Conservation (phyloP, 139 green algal genomes). For the Gonium pectorale region DNA sequence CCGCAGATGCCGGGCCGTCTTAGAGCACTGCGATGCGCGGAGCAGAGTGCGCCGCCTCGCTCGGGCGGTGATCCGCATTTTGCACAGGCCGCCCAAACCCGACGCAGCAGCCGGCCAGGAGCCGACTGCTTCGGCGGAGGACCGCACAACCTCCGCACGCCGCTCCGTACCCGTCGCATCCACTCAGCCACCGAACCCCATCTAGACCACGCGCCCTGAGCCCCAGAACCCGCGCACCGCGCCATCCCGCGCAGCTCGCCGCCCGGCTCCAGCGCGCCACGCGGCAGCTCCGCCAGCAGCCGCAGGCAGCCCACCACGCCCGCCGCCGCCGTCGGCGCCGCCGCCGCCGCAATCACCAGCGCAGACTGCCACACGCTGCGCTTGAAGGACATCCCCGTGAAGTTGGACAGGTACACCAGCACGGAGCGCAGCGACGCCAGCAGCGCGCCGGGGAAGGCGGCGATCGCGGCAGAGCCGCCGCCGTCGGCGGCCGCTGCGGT, state of each 20-base stretch:
- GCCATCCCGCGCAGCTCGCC: slow-evolving; percentile 20
- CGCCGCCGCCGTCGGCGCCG: background rate
- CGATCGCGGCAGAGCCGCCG: background rate
- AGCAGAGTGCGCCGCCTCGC: no score
- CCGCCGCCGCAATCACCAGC: slow-evolving; percentile 9
- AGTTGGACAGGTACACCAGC: slow-evolving; percentile 7
- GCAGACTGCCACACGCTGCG: slow-evolving; percentile 15
- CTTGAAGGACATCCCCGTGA: slow-evolving; percentile 16
- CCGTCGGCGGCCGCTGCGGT: background rate
- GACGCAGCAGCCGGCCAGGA: no score
- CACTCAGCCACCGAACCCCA: no score
- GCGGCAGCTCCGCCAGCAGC: slow-evolving; percentile 37
- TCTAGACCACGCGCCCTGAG: background rate
- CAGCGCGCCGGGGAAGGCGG: background rate
- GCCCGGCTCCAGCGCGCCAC: slow-evolving; percentile 13
- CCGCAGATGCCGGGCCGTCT: no score
- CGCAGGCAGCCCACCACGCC: slow-evolving; percentile 7
- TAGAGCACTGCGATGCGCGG: no score
- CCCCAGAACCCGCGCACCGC: background rate
- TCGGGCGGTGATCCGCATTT: no score
- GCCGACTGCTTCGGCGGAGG: no score
- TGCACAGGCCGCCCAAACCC: no score
- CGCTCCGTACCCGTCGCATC: no score
- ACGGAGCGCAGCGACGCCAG: slow-evolving; percentile 4
- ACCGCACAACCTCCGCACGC: no score